Conservation (phyloP, 441 rosid species). For the Hura crepitans region DNA sequence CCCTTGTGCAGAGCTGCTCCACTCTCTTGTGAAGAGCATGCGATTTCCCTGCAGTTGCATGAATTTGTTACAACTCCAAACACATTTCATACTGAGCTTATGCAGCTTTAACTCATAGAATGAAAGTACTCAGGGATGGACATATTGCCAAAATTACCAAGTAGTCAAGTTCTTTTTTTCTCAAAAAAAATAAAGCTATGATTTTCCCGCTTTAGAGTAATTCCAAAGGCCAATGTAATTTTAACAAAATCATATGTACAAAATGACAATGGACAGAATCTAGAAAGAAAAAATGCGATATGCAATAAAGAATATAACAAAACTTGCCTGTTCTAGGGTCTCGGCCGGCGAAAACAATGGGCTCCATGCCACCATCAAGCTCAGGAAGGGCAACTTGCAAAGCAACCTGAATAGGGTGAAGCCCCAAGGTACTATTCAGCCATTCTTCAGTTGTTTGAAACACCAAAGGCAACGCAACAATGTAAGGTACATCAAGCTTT, state of each 20-base stretch:
- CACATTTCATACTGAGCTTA: too few relatives aligned
- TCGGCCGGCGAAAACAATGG: slow-evolving; percentile 94
- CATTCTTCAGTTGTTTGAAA: slow-evolving; percentile 99
- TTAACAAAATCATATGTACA: neutral
- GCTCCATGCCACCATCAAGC: slow-evolving; percentile 99
- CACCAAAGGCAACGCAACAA: slow-evolving; percentile 92
- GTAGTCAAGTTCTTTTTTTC: neutral
- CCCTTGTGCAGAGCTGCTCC: slow-evolving; percentile 95
- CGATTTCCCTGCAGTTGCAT: slow-evolving; percentile 73
- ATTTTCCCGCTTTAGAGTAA: too few relatives aligned
- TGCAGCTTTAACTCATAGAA: too few relatives aligned
- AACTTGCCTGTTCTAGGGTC: slow-evolving; percentile 91
- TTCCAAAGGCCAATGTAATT: neutral
- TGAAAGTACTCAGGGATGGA: neutral
- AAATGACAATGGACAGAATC: too few relatives aligned
- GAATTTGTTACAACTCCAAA: slow-evolving; percentile 11
- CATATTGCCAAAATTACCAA: too few relatives aligned
- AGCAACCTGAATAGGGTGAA: slow-evolving; percentile 99
- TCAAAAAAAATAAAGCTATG: neutral
- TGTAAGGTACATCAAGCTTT: slow-evolving; percentile 92
- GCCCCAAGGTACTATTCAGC: slow-evolving; percentile 89
- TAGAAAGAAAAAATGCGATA: too few relatives aligned
- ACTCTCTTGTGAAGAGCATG: slow-evolving; percentile 99
- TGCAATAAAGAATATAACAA: slow-evolving; percentile 6
- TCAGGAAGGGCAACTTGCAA: slow-evolving; percentile 97